phyloP scores from a whole-genome alignment of 2,329 filamentous ascomycete genomes.

The Chalara sp. region DNA sequence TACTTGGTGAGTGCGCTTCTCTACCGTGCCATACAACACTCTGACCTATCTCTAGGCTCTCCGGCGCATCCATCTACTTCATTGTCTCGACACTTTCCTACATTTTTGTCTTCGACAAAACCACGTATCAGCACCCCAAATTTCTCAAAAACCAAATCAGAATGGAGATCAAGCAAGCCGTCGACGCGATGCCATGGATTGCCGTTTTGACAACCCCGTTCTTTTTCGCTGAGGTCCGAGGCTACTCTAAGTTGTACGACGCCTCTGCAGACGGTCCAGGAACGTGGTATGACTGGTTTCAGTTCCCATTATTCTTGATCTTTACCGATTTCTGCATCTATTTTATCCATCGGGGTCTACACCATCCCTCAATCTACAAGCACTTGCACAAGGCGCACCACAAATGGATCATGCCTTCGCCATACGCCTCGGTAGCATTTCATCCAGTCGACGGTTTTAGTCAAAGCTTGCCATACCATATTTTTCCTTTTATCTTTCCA shows the following conservation, averaged over 20 bases:
- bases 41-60: slow-evolving; percentile 53
- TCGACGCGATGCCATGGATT: slow-evolving; percentile 73
- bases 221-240: slow-evolving; percentile 77
- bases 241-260: slow-evolving; percentile 84
- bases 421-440: slow-evolving; percentile 88
- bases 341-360: slow-evolving; percentile 81
- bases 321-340: slow-evolving; percentile 92
- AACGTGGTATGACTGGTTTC: slow-evolving; percentile 67
- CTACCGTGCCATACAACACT: background rate
- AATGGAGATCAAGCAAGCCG: slow-evolving; percentile 78
- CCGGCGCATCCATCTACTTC: slow-evolving; percentile 81
- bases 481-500: slow-evolving; percentile 89
- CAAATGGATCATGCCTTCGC: slow-evolving; percentile 99
- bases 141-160: slow-evolving; percentile 91
- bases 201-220: slow-evolving; percentile 72
- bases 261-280: slow-evolving; percentile 68
- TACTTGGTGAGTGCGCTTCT: slow-evolving; percentile 60
- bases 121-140: slow-evolving; percentile 81
- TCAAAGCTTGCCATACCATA: slow-evolving; percentile 85
- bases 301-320: slow-evolving; percentile 81
- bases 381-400: slow-evolving; percentile 92
- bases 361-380: slow-evolving; percentile 79
- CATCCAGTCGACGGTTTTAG: slow-evolving; percentile 87
- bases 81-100: slow-evolving; percentile 78
- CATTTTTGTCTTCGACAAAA: slow-evolving; percentile 84